Conservation (phyloP, 1,284 basidiomycete genomes). For the Cutaneotrichosporon dermatis region DNA sequence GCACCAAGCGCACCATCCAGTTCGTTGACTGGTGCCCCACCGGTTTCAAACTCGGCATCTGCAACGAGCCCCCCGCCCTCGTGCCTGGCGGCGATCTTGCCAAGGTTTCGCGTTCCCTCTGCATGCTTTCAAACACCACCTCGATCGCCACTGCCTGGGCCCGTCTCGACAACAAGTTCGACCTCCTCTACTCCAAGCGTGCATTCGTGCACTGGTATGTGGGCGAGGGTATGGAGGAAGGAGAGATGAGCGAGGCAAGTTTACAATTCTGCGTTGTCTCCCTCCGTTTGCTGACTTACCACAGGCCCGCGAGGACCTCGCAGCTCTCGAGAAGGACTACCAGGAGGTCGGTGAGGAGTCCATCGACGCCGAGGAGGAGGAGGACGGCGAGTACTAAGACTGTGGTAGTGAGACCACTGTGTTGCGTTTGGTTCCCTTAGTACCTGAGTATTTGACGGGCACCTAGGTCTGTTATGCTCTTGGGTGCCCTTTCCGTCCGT, state of each 20-base stretch:
- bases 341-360: conserved; percentile 70
- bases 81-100: conserved; percentile 94
- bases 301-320: conserved; percentile 94
- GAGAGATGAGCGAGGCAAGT: conserved; percentile 95
- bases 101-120: conserved; percentile 87
- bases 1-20: conserved; percentile 95
- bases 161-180: conserved; percentile 97
- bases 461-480: no score
- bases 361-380: conserved; percentile 67
- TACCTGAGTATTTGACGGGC: no score
- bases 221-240: conserved; percentile 98
- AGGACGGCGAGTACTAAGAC: conserved; percentile 67
- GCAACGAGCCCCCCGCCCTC: conserved; percentile 86
- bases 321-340: conserved; percentile 94
- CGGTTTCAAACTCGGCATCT: conserved; percentile 96
- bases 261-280: no score
- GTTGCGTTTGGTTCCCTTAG: no score
- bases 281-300: conserved; percentile 57
- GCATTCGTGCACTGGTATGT: conserved; percentile 91
- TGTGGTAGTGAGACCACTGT: no score
- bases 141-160: conserved; percentile 87
- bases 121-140: conserved; percentile 76
- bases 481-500: no score
- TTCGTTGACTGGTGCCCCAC: conserved; percentile 97
- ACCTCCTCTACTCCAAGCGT: conserved; percentile 89